Percentiles rank a stretch among this genome's conserved stretches.
These are phyloP conservation scores for Globisporangium nodosum DNA, from an alignment of 352 stramenopile genomes.

Conservation along the genomic window DNA sequence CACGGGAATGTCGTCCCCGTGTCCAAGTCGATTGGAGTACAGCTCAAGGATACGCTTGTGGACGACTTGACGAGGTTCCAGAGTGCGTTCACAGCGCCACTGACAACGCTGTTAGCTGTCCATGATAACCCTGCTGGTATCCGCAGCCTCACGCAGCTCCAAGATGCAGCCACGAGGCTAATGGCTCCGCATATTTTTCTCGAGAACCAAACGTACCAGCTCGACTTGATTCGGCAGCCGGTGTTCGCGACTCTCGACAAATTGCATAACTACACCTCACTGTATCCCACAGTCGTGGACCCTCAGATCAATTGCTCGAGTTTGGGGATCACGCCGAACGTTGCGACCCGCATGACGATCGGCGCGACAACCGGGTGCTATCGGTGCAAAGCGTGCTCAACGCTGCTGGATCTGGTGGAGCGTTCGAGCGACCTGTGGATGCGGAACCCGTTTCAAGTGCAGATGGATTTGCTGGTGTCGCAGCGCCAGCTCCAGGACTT, in stretches of 20 bases:
- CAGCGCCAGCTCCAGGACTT: constrained; percentile 41
- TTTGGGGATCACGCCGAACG: constrained; percentile 44
- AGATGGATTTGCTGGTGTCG: constrained; percentile 47
- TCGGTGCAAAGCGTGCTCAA: constrained; percentile 49
- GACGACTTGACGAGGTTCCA: constrained; percentile 30
- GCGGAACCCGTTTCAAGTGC: constrained; percentile 35
- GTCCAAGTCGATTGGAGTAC: constrained; percentile 12
- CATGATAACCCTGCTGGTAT: constrained; percentile 7
- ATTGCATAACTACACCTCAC: constrained; percentile 27
- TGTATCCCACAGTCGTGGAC: constrained; percentile 42
- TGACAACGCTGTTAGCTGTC: constrained; percentile 25
- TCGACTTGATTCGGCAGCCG: constrained; percentile 25
- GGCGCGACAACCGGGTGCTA: constrained; percentile 54
- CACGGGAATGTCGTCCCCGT: constrained; percentile 26
- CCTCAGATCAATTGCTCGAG: constrained; percentile 26
- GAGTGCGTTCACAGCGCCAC: constrained; percentile 22
- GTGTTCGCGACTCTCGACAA: constrained; percentile 37
- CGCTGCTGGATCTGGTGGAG: constrained; percentile 24
- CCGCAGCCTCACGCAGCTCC: constrained; percentile 19
- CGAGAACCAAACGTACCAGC: constrained; percentile 30
- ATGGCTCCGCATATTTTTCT: constrained; percentile 44
- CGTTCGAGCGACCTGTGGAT: constrained; percentile 33
- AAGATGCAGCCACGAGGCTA: constrained; percentile 13
- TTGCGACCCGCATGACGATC: constrained; percentile 45
- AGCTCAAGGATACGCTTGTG: constrained; percentile 25